phyloP scores from a whole-genome alignment of 1,284 basidiomycete species.

The Megacollybia platyphylla region DNA sequence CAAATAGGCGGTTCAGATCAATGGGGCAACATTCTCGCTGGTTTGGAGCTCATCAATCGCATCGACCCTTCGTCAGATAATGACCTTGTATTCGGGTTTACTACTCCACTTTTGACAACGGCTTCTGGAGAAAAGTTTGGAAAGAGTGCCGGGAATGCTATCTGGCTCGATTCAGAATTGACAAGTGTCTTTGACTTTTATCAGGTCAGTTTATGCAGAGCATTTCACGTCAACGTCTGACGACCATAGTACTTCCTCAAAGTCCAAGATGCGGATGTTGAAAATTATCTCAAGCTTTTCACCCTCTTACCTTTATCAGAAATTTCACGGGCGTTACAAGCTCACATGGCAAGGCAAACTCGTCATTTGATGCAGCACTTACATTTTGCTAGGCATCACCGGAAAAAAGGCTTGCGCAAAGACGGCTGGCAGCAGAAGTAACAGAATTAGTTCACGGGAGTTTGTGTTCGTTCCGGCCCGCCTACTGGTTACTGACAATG shows the following conservation, averaged over 20 bases:
- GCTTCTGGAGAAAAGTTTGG: conserved; percentile 91
- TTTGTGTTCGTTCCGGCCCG: conserved; percentile 6
- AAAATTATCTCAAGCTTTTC: conserved; percentile 71
- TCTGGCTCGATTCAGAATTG: conserved; percentile 72
- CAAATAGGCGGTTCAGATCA: conserved; percentile 97
- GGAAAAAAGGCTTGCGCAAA: conserved; percentile 60
- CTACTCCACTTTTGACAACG: conserved; percentile 89
- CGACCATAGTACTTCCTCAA: conserved; percentile 74
- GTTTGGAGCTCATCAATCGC: conserved; percentile 77
- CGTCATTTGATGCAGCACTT: background rate
- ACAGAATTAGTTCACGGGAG: conserved; percentile 77
- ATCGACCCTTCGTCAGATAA: conserved; percentile 15
- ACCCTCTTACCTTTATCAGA: conserved; percentile 60
- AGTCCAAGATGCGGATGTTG: conserved; percentile 74
- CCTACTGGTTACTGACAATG: background rate
- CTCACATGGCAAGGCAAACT: conserved; percentile 40
- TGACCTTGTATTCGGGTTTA: conserved; percentile 70
- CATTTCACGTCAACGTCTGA: background rate
- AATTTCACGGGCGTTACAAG: conserved; percentile 45
- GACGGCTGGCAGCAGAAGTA: conserved; percentile 75
- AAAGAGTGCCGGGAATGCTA: conserved; percentile 92
- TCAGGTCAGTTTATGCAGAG: conserved; percentile 42
- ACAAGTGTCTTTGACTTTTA: conserved; percentile 88
- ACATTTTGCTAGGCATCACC: conserved; percentile 28
- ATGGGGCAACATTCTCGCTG: conserved; percentile 96